Conservation (phyloP, 2,329 filamentous ascomycete genomes). For the Shiraia bambusicola region DNA sequence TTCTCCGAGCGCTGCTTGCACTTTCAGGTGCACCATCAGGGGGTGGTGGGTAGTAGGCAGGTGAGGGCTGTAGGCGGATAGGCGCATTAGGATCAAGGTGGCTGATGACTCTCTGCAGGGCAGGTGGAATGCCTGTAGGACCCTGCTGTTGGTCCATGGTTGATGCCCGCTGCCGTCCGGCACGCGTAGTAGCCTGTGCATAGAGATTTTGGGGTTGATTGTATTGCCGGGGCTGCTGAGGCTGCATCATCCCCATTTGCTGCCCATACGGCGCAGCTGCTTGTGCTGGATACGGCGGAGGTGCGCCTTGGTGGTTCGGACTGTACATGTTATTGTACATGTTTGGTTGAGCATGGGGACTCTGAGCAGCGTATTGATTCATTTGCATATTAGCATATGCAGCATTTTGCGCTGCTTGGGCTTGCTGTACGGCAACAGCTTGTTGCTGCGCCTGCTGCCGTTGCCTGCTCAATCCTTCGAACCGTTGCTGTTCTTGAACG, state of each 20-base stretch:
- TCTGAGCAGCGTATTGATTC: conserved; percentile 53
- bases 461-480: conserved; percentile 91
- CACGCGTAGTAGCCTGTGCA: conserved; percentile 72
- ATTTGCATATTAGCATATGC: conserved; percentile 66
- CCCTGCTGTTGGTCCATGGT: conserved; percentile 96
- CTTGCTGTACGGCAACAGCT: conserved; percentile 58
- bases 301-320: conserved; percentile 65
- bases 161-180: conserved; percentile 82
- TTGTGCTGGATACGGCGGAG: conserved; percentile 79
- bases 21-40: conserved; percentile 75
- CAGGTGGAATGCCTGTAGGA: conserved; percentile 85
- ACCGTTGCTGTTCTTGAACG: conserved; percentile 93
- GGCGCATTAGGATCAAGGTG: conserved; percentile 93
- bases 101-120: conserved; percentile 91
- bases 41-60: conserved; percentile 94
- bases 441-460: conserved; percentile 59
- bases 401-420: conserved; percentile 61
- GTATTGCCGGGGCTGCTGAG: conserved; percentile 42
- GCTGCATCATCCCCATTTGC: conserved; percentile 58
- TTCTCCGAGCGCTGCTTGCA: conserved; percentile 66
- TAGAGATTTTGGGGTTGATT: conserved; percentile 71
- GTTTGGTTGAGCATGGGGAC: conserved; percentile 55
- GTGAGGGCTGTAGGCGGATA: conserved; percentile 90
- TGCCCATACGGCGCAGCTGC: conserved; percentile 53
- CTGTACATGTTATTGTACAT: conserved; percentile 82